phyloP scores from a whole-genome alignment of 2,329 filamentous ascomycete species.

The Diaporthe caulivora region DNA sequence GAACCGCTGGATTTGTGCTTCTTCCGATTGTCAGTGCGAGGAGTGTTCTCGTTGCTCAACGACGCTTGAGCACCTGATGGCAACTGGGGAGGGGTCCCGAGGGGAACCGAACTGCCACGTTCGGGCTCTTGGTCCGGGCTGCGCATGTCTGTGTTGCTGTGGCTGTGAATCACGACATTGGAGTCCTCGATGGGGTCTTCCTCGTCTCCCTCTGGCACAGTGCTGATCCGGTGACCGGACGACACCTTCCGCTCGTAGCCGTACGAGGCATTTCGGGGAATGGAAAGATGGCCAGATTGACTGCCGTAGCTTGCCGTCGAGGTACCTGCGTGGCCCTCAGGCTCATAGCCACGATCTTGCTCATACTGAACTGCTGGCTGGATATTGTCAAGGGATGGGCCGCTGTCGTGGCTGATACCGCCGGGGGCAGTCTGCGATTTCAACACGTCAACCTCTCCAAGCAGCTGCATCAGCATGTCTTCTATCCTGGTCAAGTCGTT shows the following conservation, averaged over 20 bases:
- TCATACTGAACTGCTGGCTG: constrained; percentile 73
- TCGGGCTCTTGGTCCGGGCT: constrained; percentile 70
- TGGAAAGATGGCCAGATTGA: constrained; percentile 81
- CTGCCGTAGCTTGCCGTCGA: constrained; percentile 78
- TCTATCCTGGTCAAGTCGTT: constrained; percentile 91
- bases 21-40: constrained; percentile 79
- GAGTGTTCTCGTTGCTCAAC: constrained; percentile 85
- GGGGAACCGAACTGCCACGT: constrained; percentile 66
- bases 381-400: constrained; percentile 77
- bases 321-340: constrained; percentile 83
- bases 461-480: constrained; percentile 90
- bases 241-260: constrained; percentile 70
- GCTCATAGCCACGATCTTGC: constrained; percentile 82
- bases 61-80: constrained; percentile 53
- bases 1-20: constrained; percentile 92
- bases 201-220: constrained; percentile 84
- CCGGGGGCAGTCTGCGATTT: constrained; percentile 69
- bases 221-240: constrained; percentile 88
- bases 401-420: constrained; percentile 61
- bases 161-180: constrained; percentile 40
- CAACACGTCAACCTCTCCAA: constrained; percentile 90
- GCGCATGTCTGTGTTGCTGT: constrained; percentile 65
- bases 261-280: constrained; percentile 62
- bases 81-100: constrained; percentile 70
- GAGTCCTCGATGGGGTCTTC: constrained; percentile 59